phyloP scores from a whole-genome alignment of 257 asterid species.

The Solanum paucissectum region DNA sequence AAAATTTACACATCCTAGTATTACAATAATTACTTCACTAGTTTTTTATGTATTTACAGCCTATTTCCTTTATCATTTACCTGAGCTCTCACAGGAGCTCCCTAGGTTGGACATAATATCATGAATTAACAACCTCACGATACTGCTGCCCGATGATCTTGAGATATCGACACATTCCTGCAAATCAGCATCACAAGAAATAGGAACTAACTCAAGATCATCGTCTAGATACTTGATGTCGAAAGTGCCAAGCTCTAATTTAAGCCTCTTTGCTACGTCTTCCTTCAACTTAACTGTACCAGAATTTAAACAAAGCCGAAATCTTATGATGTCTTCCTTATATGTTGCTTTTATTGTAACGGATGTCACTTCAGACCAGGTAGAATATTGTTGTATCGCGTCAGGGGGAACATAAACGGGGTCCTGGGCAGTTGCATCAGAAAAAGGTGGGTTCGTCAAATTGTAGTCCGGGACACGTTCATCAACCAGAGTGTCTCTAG shows the following conservation, averaged over 20 bases:
- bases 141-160: conserved; percentile 37
- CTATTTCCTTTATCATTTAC: conserved; percentile 26
- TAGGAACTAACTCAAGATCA: conserved; percentile 75
- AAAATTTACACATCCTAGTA: conserved; percentile 23
- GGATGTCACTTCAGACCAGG: conserved; percentile 37
- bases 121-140: conserved; percentile 53
- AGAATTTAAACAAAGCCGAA: conserved; percentile 7
- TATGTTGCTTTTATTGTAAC: conserved; percentile 45
- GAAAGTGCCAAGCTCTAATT: conserved; percentile 62
- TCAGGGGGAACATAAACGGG: conserved; percentile 25
- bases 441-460: conserved; percentile 32
- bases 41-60: conserved; percentile 11
- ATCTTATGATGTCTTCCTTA: conserved; percentile 16
- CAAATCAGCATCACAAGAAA: conserved; percentile 65
- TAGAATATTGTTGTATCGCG: conserved; percentile 14
- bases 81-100: conserved; percentile 84
- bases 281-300: conserved; percentile 7
- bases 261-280: conserved; percentile 36
- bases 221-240: conserved; percentile 73
- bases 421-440: conserved; percentile 24
- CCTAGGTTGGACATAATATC: conserved; percentile 57
- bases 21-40: conserved; percentile 27
- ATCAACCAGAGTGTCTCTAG: conserved; percentile 32
- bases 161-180: conserved; percentile 58
- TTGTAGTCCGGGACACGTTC: conserved; percentile 39